Base-by-base conservation (phyloP, 805 yeast species). In the Hanseniaspora lindneri region DNA sequence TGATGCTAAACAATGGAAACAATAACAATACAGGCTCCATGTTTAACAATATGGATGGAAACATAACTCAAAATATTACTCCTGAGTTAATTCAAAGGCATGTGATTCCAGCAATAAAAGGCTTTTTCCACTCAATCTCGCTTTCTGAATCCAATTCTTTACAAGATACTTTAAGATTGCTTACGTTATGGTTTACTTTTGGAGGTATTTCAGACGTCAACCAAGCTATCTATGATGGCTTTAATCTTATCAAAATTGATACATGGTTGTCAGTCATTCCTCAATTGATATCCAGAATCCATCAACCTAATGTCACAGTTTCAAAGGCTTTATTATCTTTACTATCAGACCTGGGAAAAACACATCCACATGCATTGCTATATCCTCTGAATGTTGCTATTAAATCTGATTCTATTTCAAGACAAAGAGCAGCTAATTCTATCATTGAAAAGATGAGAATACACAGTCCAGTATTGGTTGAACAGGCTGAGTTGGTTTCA, bases 261-360 rank as follows among this genome's bases (percentile, higher is more conserved):
- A 84, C 84, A 1, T 94, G 98, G 98, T 68, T 92, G 28, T 94
- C 88, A 57, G 97, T 92, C 29, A 73, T 92, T 37, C 96, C 99
- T 0, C 99, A 92, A 64, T 70, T 92, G 56, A 89, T 92, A 54
- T 87, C 98, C 0, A 83, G 96, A 53, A 89, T 92, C 55, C 97
- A 94, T 61, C 97, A 92, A 61, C 95, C 95, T 0, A 83, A 89
- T 58, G 83, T 80, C 43, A 73, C 76, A 20, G 96, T 92, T 14
- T 79, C 94, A 53, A 73, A 80, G 46, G 77, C 95, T 0, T 71
- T 92, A 48, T 76, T 85, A 55, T 83, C 88, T 0, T 67, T 92
- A 30, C 68, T 92, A 53, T 76, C 94, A 3, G 94, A 87, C 55
- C 68, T 92, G 16, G 98, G 98, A 34, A 81, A 83, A 55, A 89